Base-by-base conservation (phyloP, 1,284 basidiomycete genomes). In the Sanguinoderma infundibulare region DNA sequence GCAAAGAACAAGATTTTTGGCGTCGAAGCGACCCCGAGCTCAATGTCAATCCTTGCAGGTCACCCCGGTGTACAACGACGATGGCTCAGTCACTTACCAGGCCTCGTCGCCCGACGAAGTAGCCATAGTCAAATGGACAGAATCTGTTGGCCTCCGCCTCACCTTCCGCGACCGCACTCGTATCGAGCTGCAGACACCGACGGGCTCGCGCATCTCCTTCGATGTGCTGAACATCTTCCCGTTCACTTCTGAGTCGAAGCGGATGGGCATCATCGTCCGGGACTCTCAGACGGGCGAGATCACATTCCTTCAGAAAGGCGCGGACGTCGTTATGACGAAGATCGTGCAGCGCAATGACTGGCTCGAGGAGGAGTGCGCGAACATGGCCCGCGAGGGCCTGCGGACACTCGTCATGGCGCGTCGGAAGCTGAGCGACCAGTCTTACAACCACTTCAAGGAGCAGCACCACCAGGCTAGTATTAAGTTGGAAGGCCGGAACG, bases 101-200 rank as follows among this genome's bases (percentile, higher is more conserved):
- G 98, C 98, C 0, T 97, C 96, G 0, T 98, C 96, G 0, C 98
- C 98, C 0, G 98, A 99, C 72, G 98, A 99, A 79, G 98, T 98
- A 34, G 98, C 98, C 53, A 98, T 99, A 67, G 97, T 99, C n/a
- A 87, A 90, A 67, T 99, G 95, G 95, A 98, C 97, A 1, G 92
- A 95, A 70, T 96, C 94, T 0, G 92, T 99, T 61, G 97, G 97
- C 0, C 81, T 99, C 4, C 92, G 91, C 0, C 86, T 99, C 24
- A 84, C 90, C 12, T 89, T 89, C 69, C 92, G 98, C 14, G 95
- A 98, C 72, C 92, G 98, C 38, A 94, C 90, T 0, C 85, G 83
- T 20, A 97, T 99, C 74, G 87, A 90, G 20, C 77, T 98, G 5
- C 87, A 87, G 62, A 87, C 89, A 0, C 89, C 91, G 0, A 75